Evolutionary conservation across 805 yeast genomes (phyloP), one percentile per base, ranked within the genome.

Genomic region (Cyberlindnera veronae): DNA sequence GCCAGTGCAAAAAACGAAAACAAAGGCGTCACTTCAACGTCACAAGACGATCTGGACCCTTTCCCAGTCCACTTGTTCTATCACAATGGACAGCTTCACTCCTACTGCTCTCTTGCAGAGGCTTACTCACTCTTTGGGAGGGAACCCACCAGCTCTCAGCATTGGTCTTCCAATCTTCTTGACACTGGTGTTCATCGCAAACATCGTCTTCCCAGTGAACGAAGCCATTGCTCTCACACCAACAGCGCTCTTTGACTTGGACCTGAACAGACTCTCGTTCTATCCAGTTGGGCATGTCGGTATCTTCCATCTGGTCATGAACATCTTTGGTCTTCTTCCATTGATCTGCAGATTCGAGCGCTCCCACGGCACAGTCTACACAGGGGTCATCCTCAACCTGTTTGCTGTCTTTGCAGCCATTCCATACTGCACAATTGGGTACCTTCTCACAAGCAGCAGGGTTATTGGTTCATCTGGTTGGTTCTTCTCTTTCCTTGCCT

Each of bases 351-450:
- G 69, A 37, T 88, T 81, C 60, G 96, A 88, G 66, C 65, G 71
- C 41, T 58, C 63, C 17, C 82, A 86, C 54, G 97, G 96, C 6
- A 87, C 97, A 0, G 83, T 88, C 3, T 77, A 86, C 60, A 84
- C 95, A 4, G 96, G 95, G 4, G 68, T 89, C 33, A 80, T 88
- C 13, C 66, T 89, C 41, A 88, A 87, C 58, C 55, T 84, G 19
- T 61, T 83, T 35, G 85, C 95, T 2, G 79, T 82, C 2, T 60
- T 77, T 4, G 72, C 91, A 2, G 96, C 84, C 4, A 27, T 56
- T 3, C 33, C 49, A 9, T 53, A 54, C 43, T 49, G 48, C 31
- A 17, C 62, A 5, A 27, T 64, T 12, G 68, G 69, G 1, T 46
- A 54, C 4, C 29, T 64, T 1, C 63, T 83, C 13, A 78, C 84